Base-by-base conservation (phyloP, 225 moss, liverwort and hornwort species). In the Pseudisothecium myosuroides region DNA sequence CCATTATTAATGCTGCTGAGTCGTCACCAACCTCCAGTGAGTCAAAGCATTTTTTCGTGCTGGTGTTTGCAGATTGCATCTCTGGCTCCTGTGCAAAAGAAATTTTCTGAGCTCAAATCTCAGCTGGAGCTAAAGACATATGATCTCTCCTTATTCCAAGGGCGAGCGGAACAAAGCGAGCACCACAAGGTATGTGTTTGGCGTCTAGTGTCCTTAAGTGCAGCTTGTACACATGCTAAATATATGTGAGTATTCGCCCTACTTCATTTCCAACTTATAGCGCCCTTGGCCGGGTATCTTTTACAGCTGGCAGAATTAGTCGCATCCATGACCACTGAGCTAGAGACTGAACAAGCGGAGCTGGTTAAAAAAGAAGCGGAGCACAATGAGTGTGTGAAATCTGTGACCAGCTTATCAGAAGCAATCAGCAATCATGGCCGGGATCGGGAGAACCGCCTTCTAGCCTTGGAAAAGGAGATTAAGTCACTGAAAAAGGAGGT, bases 161-260 rank as follows among this genome's bases (percentile, higher is more conserved):
- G 94, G 37, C 95, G 97, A 85, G 97, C 96, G 81, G 94, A 94
- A 87, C 97, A 99, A 85, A 99, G 99, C 88, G 99, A 99, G 91
- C 99, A 99, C 86, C 96, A 96, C 88, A 96, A 99, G 94, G 99
- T 97, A 81, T 82, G 89, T 81, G 36, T 43, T 88, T 68, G 31
- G 59, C 29, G 76, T 75, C 69, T 62, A 81, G 24, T 82, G 26
- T 49, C 37, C 74, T 61, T 22, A 37, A 74, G 56, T 76, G 36
- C 63, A 83, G 62, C 83, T 85, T 72, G 66, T 63, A 47, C 60
- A 80, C 47, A 36, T 88, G 76, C 61, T 56, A 73, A 81, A 14
- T 83, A 67, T 54, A 77, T 80, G 50, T 39, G 66, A 76, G 49
- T 74, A n/a, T 64, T 39, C 75, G 37, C 55, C 75, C 76, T 86